These are phyloP conservation scores for Quillaja saponaria DNA, from an alignment of 306 rosid species.

Conservation along the genomic window DNA sequence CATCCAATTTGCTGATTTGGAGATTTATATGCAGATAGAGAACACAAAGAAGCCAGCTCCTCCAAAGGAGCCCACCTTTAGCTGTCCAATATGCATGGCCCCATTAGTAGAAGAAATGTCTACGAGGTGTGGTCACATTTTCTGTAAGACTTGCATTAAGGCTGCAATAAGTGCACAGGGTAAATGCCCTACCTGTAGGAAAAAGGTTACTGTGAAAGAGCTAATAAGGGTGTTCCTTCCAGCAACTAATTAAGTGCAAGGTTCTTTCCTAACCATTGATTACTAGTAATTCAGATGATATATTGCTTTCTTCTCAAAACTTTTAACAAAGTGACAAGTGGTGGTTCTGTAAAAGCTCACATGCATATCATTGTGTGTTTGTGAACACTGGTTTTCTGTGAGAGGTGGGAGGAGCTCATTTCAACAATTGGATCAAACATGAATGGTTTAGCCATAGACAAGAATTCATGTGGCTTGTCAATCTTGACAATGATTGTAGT, in stretches of 20 bases:
- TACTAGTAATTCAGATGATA: slow-evolving; percentile 1
- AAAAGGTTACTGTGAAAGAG: slow-evolving; percentile 51
- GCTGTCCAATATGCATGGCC: slow-evolving; percentile 78
- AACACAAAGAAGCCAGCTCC: slow-evolving; percentile 39
- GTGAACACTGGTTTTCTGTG: too few species aligned
- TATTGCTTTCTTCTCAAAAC: slow-evolving; percentile 25
- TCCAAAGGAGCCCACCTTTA: slow-evolving; percentile 69
- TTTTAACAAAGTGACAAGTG: too few species aligned
- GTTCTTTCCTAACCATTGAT: slow-evolving; percentile 18
- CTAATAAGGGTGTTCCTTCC: slow-evolving; percentile 83
- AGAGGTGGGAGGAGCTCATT: too few species aligned
- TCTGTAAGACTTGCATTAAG: slow-evolving; percentile 70
- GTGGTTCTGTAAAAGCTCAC: too few species aligned
- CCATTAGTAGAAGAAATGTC: slow-evolving; percentile 64
- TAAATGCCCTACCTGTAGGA: slow-evolving; percentile 86
- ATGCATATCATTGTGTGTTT: too few species aligned
- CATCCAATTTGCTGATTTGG: too few species aligned
- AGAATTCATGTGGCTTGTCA: too few species aligned
- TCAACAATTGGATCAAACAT: too few species aligned
- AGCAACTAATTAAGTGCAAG: slow-evolving; percentile 42
- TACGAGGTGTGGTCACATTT: slow-evolving; percentile 91
- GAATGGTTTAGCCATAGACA: too few species aligned
- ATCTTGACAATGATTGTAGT: too few species aligned
- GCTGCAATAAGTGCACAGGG: slow-evolving; percentile 43
- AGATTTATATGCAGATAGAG: slow-evolving; percentile 45